Base-by-base conservation (phyloP, 164 flowering plant genomes). In the Cinnamomum micranthum region DNA sequence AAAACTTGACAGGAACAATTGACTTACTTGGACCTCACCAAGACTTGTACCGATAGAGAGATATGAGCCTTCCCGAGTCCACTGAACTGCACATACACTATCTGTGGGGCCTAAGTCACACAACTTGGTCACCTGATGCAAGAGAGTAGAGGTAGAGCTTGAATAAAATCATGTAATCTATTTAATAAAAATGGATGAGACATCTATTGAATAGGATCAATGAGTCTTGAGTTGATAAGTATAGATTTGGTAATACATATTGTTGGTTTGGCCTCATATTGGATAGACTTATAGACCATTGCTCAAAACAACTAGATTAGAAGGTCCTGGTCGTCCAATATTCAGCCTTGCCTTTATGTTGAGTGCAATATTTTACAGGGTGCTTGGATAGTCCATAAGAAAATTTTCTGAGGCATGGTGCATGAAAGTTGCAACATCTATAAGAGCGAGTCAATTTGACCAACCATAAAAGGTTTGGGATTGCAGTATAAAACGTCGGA, bases 1-100 rank as follows among this genome's bases (percentile, higher is more conserved):
- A 33, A 33, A 12, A 50, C 12, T 9, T 22, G n/a, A 47, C 6
- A 33, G 47, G n/a, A 72, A 22, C 9, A 27, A 12, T 47, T 41
- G 9, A 41, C 65, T 66, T 84, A 92, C 99, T 93, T 96, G 98
- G 80, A 96, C 94, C 81, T 92, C 91, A 41, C 99, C 99, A 60
- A 83, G 94, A 85, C 52, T 82, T 68, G 99, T 96, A 52, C 99
- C 99, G 31, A 96, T 80, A 1, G 99, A 89, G 50, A 96, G 85
- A 84, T 88, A 96, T 27, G 99, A 96, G 25, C 99, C 98, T 80
- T 96, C 99, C 25, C 86, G 81, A 17, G 98, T 96, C 99, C 99
- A 96, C 69, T 96, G 99, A 27, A 96, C 92, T 0, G 98, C 87
- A 80, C 93, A 88, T 6, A 96, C 95, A 65, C 97, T 80, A 64